Evolutionary conservation across 345 rosid species (phyloP), one percentile per base, ranked within the genome.

Genomic region (Erysimum cheiranthoides): DNA sequence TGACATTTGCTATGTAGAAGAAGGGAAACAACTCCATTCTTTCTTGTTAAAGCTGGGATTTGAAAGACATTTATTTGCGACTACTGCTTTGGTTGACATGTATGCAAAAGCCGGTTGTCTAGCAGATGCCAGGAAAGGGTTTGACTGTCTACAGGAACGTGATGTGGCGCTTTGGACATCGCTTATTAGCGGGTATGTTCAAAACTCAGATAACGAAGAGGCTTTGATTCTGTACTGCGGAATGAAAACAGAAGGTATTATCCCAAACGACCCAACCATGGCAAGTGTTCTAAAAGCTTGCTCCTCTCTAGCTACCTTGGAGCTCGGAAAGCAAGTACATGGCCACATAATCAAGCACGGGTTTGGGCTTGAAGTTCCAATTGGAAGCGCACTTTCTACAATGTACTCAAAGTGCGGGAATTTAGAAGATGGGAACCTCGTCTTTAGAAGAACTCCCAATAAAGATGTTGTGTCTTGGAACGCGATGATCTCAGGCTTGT

Each of bases 91-190:
- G 81, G 93, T 89, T 66, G 89, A 89, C 75, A 86, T 92, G 80
- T 93, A 93, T 61, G 88, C 92, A 5, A 89, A 90, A 68, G 85
- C 84, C 28, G 86, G 84, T 25, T 66, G 68, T 66, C 70, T 78
- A 53, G 68, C 30, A 28, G 91, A 81, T 51, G 93, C 97, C 10
- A 78, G 84, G 78, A 88, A 81, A 78, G 85, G 89, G 56, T 87
- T 91, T 78, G 80, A 81, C 45, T 61, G 77, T 77, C 79, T 88
- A 50, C 85, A 71, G 42, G 65, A 75, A 35, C 80, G 75, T 52
- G 89, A 91, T 82, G 89, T 91, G 10, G 79, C 90, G 62, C 85
- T 88, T 32, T 93, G 97, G 98, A 93, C 89, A 70, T 89, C 96
- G 2, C 67, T 89, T 36, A 82, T 91, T 27, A 80, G 89, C 27